Conservation (phyloP, 176 grass and related monocot genomes). For the Miscanthus lutarioriparius region DNA sequence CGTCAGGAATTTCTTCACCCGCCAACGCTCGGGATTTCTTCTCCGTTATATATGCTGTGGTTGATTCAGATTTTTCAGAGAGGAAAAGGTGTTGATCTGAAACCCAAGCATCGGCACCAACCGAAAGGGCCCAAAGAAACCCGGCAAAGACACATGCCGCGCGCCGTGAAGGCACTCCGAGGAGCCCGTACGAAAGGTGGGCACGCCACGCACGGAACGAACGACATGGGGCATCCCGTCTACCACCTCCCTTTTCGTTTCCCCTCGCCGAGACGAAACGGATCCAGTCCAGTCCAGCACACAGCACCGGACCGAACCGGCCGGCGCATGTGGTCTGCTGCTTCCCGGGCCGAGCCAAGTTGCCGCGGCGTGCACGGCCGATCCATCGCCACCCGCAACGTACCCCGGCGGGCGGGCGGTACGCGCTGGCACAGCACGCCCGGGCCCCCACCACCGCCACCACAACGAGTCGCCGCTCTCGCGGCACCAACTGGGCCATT, state of each 20-base stretch:
- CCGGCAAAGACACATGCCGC: not conserved
- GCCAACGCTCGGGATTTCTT: not conserved
- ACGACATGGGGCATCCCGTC: not conserved
- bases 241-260: not conserved
- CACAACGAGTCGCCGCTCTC: not conserved
- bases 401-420: not conserved
- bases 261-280: conserved; percentile 16
- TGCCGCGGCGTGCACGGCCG: conserved; percentile 23
- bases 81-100: not conserved
- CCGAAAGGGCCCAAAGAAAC: not conserved
- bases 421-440: not conserved
- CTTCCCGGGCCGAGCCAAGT: not conserved
- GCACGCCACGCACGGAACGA: not conserved
- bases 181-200: not conserved
- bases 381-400: not conserved
- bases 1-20: not conserved
- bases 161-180: not conserved
- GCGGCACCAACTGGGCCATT: not conserved
- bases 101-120: not conserved
- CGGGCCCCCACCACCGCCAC: not conserved
- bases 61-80: not conserved
- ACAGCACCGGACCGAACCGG: not conserved
- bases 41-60: not conserved
- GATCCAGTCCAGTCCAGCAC: not conserved
- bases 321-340: not conserved